phyloP scores from a whole-genome alignment of 2,329 filamentous ascomycete genomes.

The Lasiodiplodia gonubiensis region DNA sequence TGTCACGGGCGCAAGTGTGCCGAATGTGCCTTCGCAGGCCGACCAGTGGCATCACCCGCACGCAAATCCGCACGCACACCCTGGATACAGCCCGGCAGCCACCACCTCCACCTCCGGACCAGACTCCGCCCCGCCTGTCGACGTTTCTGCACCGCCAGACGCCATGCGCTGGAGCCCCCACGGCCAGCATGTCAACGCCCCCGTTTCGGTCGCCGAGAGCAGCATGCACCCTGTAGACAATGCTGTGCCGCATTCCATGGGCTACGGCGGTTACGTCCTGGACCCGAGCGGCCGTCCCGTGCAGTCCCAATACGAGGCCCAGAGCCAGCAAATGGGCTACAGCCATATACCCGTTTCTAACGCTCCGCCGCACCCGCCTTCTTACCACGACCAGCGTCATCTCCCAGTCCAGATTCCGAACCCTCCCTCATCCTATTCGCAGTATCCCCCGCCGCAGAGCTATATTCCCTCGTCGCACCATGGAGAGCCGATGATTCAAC shows the following conservation, averaged over 20 bases:
- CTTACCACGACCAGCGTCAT: constrained; percentile 43
- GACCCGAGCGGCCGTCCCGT: constrained; percentile 46
- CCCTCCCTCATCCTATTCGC: constrained; percentile 34
- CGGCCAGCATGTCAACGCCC: constrained; percentile 38
- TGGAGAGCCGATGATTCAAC: constrained; percentile 42
- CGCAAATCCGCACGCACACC: constrained; percentile 29
- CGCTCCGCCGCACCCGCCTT: constrained; percentile 45
- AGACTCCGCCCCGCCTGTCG: constrained; percentile 33
- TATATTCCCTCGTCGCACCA: constrained; percentile 29
- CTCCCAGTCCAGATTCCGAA: constrained; percentile 44
- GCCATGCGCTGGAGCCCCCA: constrained; percentile 43
- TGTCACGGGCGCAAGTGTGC: constrained; percentile 39
- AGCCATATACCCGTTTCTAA: constrained; percentile 40
- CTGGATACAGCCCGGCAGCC: constrained; percentile 26
- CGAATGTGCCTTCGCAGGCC: constrained; percentile 38
- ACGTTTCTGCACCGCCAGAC: constrained; percentile 40
- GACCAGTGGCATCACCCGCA: constrained; percentile 46
- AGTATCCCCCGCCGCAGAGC: constrained; percentile 34
- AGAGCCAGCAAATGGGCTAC: constrained; percentile 39
- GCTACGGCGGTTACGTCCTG: constrained; percentile 39
- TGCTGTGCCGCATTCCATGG: constrained; percentile 28
- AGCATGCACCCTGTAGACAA: constrained; percentile 28
- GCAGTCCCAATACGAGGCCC: constrained; percentile 46
- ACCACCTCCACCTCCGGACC: constrained; percentile 20
- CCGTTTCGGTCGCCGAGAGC: constrained; percentile 41